These are phyloP conservation scores for Oenanthe javanica DNA, from an alignment of 140 eudicot genomes.

Conservation along the genomic window DNA sequence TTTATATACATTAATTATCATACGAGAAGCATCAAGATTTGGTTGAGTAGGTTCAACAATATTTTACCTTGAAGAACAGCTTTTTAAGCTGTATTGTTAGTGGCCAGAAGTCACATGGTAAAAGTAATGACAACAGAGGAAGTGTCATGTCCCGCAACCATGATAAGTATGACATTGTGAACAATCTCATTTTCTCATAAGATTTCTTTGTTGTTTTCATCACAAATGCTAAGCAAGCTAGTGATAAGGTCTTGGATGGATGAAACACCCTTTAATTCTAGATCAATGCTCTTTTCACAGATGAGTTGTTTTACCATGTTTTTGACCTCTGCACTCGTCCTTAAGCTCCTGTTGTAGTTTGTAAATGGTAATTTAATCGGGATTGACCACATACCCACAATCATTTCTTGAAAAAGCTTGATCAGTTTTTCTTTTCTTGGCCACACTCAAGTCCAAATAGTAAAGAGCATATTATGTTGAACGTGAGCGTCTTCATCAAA, in stretches of 20 bases:
- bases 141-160: slow-evolving; percentile 54
- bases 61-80: slow-evolving; percentile 33
- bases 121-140: slow-evolving; percentile 43
- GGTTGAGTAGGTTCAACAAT: not conserved
- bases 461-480: slow-evolving; percentile 48
- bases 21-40: not conserved
- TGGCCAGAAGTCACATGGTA: slow-evolving; percentile 32
- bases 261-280: slow-evolving; percentile 19
- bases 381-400: slow-evolving; percentile 47
- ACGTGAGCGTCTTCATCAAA: slow-evolving; percentile 53
- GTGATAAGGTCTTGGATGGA: slow-evolving; percentile 42
- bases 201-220: slow-evolving; percentile 17
- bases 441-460: slow-evolving; percentile 23
- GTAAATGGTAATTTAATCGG: slow-evolving; percentile 60
- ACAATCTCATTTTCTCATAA: slow-evolving; percentile 43
- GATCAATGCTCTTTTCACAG: slow-evolving; percentile 29
- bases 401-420: slow-evolving; percentile 31
- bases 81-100: slow-evolving; percentile 14
- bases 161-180: slow-evolving; percentile 32
- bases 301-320: slow-evolving; percentile 30
- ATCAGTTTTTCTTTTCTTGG: slow-evolving; percentile 34
- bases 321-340: slow-evolving; percentile 39
- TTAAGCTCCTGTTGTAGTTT: slow-evolving; percentile 35
- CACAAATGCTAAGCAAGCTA: slow-evolving; percentile 29
- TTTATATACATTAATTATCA: not conserved